Evolutionary conservation across 495 filamentous ascomycete species (phyloP).

Genomic region (Neurospora sp.): DNA sequence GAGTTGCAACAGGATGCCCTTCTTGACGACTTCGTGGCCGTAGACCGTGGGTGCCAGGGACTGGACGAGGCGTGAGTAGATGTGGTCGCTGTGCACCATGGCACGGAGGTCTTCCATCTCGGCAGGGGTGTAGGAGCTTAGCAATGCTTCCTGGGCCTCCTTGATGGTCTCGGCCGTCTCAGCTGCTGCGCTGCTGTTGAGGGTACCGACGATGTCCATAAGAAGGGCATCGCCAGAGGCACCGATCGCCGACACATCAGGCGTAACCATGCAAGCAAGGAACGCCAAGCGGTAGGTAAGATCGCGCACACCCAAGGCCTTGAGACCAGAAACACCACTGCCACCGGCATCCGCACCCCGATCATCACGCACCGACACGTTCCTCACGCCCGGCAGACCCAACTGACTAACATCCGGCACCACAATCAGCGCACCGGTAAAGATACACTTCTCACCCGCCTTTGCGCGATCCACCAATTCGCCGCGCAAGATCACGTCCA

Average conservation of each 20-base stretch:
- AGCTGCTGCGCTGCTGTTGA: slow-evolving; percentile 56
- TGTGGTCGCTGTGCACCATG: slow-evolving; percentile 92
- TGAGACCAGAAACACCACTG: slow-evolving; percentile 74
- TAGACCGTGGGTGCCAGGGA: slow-evolving; percentile 97
- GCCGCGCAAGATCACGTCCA: slow-evolving; percentile 95
- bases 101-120: slow-evolving; percentile 87
- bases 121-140: slow-evolving; percentile 66
- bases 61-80: slow-evolving; percentile 86
- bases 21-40: slow-evolving; percentile 95
- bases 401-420: slow-evolving; percentile 96
- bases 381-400: slow-evolving; percentile 74
- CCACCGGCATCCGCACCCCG: slow-evolving; percentile 73
- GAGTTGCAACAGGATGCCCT: slow-evolving; percentile 56
- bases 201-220: slow-evolving; percentile 65
- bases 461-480: slow-evolving; percentile 97
- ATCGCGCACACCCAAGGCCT: slow-evolving; percentile 87
- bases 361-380: slow-evolving; percentile 79
- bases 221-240: slow-evolving; percentile 32
- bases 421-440: slow-evolving; percentile 92
- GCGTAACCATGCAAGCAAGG: slow-evolving; percentile 92
- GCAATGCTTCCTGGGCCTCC: slow-evolving; percentile 76
- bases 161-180: slow-evolving; percentile 62
- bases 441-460: slow-evolving; percentile 95
- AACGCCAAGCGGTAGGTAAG: slow-evolving; percentile 97
- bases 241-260: slow-evolving; percentile 70